phyloP scores from a whole-genome alignment of 441 rosid genomes.

The Syzygium malaccense region DNA sequence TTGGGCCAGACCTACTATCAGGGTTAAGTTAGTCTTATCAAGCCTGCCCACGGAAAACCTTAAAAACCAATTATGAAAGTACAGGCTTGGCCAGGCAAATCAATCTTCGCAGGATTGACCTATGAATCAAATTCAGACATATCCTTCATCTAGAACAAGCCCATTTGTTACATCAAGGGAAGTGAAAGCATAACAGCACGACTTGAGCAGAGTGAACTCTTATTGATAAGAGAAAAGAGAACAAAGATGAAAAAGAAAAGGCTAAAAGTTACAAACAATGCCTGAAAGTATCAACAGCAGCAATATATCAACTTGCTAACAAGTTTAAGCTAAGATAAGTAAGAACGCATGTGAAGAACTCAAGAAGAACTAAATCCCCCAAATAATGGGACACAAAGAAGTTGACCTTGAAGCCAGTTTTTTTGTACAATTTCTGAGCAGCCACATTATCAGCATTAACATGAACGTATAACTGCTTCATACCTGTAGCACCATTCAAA shows the following conservation, averaged over 20 bases:
- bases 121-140: background rate
- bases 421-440: slow-evolving; percentile 10
- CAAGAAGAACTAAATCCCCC: background rate
- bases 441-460: slow-evolving; percentile 1
- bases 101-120: background rate
- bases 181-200: background rate
- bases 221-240: background rate
- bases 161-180: background rate
- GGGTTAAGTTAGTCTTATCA: background rate
- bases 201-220: background rate
- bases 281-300: background rate
- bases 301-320: background rate
- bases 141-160: background rate
- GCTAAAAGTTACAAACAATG: background rate
- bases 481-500: slow-evolving; percentile 2
- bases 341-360: background rate
- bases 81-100: background rate
- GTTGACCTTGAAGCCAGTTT: slow-evolving; percentile 6
- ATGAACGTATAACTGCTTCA: slow-evolving; percentile 11
- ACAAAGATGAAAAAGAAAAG: background rate
- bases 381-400: background rate
- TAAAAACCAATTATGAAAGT: background rate
- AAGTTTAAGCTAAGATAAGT: background rate
- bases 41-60: background rate
- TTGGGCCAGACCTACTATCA: background rate